Base-by-base conservation (phyloP, 2,329 filamentous ascomycete species). In the Ambrosiella xylebori region DNA sequence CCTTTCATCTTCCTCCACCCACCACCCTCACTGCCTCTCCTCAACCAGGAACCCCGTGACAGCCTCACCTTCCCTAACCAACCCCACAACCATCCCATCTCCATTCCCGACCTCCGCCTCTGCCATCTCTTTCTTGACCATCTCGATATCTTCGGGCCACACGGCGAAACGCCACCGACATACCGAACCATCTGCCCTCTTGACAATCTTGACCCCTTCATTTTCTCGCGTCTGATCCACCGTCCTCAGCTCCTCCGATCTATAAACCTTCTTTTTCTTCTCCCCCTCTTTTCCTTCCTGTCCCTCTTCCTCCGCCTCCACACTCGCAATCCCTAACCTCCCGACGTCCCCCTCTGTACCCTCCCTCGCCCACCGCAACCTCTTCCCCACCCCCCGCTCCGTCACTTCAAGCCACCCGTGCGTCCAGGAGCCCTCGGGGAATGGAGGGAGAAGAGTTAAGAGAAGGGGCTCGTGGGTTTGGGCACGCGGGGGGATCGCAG, bases 401-500 rank as follows among this genome's bases (percentile, higher is more conserved):
- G 53, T 19, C 8, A 15, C 13, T n/a, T 7, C 44, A 15, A 57
- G 55, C 13, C n/a, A n/a, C 7, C 44, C 55, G 7, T 27, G 7
- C n/a, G 11, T 40, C 56, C 56, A 57, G 11, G 35, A 8, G 36
- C 56, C 56, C 6, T 15, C 27, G 39, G 57, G 57, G 7, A 58
- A 49, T 15, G 7, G 13, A 13, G 57, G 57, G 5, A 58, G 52
- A 11, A 54, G 36, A 2, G 57, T 54, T 13, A 49, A 8, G 13
- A 58, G 44, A 3, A 58, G 44, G 1, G 57, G 57, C 35, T 37
- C 57, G 17, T 58, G 57, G 3, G 39, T 49, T 17, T 47, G 40
- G 27, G 57, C 57, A 9, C 51, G 51, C 15, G 27, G 36, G 27
- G 57, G 57, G 47, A 56, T n/a, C 15, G 39, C 2, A 7, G 54